These are phyloP conservation scores for Talaromyces sp. DNA, from an alignment of 2,329 filamentous ascomycete genomes.

Conservation along the genomic window DNA sequence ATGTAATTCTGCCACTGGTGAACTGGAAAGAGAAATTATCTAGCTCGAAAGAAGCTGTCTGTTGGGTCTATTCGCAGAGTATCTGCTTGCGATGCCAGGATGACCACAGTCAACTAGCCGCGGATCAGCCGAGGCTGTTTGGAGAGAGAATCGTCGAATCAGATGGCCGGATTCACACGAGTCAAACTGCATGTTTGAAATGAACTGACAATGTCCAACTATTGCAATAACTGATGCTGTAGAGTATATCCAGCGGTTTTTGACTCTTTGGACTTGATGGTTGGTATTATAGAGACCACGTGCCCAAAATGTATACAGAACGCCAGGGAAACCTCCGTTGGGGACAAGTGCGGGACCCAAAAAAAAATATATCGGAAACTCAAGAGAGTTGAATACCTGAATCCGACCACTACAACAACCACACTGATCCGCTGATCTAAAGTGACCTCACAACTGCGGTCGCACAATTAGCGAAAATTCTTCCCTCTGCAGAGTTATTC, in stretches of 20 bases:
- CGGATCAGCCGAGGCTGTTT: background rate
- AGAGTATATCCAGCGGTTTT: background rate
- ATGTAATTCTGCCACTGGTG: background rate
- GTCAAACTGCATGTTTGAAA: background rate
- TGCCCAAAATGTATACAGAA: background rate
- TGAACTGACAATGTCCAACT: background rate
- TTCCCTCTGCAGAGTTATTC: conserved; percentile 32
- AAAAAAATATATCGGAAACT: background rate
- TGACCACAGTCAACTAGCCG: background rate
- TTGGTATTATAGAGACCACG: background rate
- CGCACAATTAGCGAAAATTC: background rate
- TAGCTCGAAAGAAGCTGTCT: background rate
- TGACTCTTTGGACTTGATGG: background rate
- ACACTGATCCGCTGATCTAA: background rate
- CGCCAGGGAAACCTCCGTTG: background rate
- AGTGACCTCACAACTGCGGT: background rate
- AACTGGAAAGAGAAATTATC: background rate
- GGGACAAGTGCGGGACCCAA: background rate
- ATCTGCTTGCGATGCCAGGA: background rate
- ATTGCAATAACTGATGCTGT: background rate
- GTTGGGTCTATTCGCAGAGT: background rate
- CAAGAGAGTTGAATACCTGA: background rate
- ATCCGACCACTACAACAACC: background rate
- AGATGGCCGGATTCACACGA: background rate
- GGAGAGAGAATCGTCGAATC: background rate